phyloP scores from a whole-genome alignment of 768 basidiomycete genomes.

The Scleroderma citrinum region DNA sequence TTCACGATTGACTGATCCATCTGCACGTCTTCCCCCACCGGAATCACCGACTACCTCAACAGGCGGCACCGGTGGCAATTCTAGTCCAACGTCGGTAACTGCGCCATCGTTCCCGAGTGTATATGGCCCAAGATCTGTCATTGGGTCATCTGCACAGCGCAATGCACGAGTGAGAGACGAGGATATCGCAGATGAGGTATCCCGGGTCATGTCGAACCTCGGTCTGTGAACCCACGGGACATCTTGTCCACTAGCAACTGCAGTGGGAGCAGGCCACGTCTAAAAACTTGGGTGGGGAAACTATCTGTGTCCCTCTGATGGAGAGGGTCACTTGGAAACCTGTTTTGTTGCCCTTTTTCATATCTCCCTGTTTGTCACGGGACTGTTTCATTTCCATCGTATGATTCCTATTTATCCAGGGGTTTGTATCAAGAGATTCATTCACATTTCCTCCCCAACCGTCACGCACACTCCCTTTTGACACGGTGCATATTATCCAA shows the following conservation, averaged over 20 bases:
- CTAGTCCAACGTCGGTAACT: conserved; percentile 72
- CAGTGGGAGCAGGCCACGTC: background rate
- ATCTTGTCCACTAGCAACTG: background rate
- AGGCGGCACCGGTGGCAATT: conserved; percentile 63
- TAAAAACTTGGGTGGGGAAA: conserved; percentile 6
- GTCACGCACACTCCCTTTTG: background rate
- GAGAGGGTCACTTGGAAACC: background rate
- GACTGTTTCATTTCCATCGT: conserved; percentile 19
- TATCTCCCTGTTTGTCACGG: conserved; percentile 7
- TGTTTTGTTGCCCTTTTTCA: background rate
- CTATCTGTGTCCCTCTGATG: background rate
- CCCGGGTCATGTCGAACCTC: conserved; percentile 72
- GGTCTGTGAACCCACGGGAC: conserved; percentile 42
- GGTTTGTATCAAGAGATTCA: conserved; percentile 22
- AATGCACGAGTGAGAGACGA: conserved; percentile 41
- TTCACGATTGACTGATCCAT: conserved; percentile 70
- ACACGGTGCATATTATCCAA: background rate
- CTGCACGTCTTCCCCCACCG: conserved; percentile 55
- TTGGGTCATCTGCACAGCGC: conserved; percentile 41
- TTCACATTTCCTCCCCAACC: conserved; percentile 8
- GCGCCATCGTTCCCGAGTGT: conserved; percentile 84
- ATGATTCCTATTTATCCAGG: conserved; percentile 32
- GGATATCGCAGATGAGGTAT: conserved; percentile 61
- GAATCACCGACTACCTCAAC: conserved; percentile 79
- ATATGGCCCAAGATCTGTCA: conserved; percentile 58